Base-by-base conservation (phyloP, 2,329 filamentous ascomycete genomes). In the Dryadomyces sulphureus region DNA sequence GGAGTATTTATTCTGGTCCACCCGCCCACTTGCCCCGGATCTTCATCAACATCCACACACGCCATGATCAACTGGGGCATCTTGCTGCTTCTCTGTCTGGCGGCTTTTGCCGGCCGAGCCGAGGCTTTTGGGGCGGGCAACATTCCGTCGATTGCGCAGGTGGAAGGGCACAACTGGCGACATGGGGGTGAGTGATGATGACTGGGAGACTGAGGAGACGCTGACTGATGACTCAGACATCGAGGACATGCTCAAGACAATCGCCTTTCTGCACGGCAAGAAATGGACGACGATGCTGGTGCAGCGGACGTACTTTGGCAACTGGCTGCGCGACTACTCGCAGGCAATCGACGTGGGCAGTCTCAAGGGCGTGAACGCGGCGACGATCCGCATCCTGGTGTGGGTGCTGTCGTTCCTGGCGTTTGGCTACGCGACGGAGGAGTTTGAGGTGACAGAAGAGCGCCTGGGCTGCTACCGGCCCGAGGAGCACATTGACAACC, bases 321-420 rank as follows among this genome's bases (percentile, higher is more conserved):
- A 92, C 62, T 92, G 85, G 84, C 67, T 90, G 36, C 75, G 85
- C 49, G 85, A 90, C 65, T 92, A 92, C 60, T 88, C 82, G 12
- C 84, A 90, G 57, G 85, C 84, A 32, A 73, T 90, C 60, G 85
- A 90, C 57, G 80, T 89, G 12, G 83, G 83, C 42, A 86, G 81
- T 49, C 62, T 92, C 50, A 89, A 88, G 63, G 80, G 79, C 49
- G 79, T 87, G 49, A 85, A 84, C 52, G 80, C 82, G 30, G 79
- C 81, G 34, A 88, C 84, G 4, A 84, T 92, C 54, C 74, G 85
- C 38, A 76, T 90, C 49, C 64, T 92, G 34, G 69, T 89, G 50
- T 88, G 84, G 83, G 77, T 90, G 38, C 70, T 92, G 22, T 85
- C 82, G 1, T 90, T 90, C 62, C 70, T 90, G 62, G 77, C 79